A percentile compares a stretch with the other conserved stretches of the same genome.
These are phyloP conservation scores for Hypholoma sublateritium DNA, from an alignment of 768 basidiomycete species.

Conservation along the genomic window DNA sequence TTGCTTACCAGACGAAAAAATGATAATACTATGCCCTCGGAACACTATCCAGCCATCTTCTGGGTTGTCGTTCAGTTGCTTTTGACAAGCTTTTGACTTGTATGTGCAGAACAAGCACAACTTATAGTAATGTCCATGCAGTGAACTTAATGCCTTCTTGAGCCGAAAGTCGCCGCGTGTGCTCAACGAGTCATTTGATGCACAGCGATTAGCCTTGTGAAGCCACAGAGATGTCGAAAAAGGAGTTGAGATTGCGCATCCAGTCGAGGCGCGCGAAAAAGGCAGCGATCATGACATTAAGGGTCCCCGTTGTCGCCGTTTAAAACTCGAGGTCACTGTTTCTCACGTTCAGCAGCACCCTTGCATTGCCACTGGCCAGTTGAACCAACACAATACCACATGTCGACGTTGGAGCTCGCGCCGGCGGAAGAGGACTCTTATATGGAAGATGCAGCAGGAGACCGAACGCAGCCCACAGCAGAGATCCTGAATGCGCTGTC, in stretches of 20 bases:
- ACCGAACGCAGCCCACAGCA: conserved; percentile 32
- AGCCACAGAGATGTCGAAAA: too few species aligned
- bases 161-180: too few species aligned
- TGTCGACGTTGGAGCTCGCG: conserved; percentile 16
- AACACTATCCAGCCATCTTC: too few species aligned
- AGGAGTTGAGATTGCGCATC: neutral
- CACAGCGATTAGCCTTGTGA: too few species aligned
- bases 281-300: neutral
- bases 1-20: too few species aligned
- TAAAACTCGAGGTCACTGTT: neutral
- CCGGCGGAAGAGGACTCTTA: conserved; percentile 19
- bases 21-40: too few species aligned
- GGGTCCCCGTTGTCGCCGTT: neutral
- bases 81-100: too few species aligned
- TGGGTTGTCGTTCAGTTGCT: too few species aligned
- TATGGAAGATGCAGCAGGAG: conserved; percentile 22
- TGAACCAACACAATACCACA: conserved; percentile 14
- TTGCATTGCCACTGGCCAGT: conserved; percentile 4
- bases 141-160: too few species aligned
- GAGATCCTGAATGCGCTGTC: conserved; percentile 36
- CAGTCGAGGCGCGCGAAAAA: neutral
- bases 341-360: neutral
- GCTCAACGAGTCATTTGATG: too few species aligned
- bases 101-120: too few species aligned
- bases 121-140: too few species aligned